phyloP scores from a whole-genome alignment of 2,329 filamentous ascomycete species.

The Fusarium sp. region DNA sequence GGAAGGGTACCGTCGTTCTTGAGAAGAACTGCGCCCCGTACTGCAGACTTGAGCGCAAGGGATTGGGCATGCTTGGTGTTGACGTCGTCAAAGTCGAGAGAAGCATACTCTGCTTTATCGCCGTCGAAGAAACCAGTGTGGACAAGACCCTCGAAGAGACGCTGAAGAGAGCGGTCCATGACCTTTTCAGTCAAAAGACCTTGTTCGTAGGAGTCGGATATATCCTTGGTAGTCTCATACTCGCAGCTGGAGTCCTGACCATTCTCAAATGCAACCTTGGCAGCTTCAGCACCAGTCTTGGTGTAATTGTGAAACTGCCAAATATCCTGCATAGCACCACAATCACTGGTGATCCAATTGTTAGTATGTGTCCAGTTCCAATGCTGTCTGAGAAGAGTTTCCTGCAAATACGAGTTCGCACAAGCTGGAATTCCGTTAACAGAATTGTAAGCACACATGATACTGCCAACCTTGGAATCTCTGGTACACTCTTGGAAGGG shows the following conservation, averaged over 20 bases:
- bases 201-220: conserved; percentile 2
- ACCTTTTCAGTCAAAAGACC: conserved; percentile 12
- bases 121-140: conserved; percentile 17
- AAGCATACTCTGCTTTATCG: neutral
- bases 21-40: neutral
- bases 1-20: neutral
- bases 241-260: conserved; percentile 15
- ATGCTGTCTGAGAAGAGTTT: conserved; percentile 2
- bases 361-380: conserved; percentile 16
- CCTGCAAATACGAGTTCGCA: conserved; percentile 4
- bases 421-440: neutral
- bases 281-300: conserved; percentile 9
- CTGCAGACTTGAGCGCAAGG: neutral
- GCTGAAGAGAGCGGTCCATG: neutral
- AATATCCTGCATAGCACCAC: conserved; percentile 13
- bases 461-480: neutral
- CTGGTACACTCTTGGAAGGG: conserved; percentile 12
- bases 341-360: conserved; percentile 17
- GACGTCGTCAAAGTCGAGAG: neutral
- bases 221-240: conserved; percentile 16
- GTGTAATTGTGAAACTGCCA: conserved; percentile 16
- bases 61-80: neutral
- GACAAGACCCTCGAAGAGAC: conserved; percentile 2
- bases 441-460: conserved; percentile 12
- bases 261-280: neutral